Evolutionary conservation across 257 asterid species (phyloP).

Genomic region (Gynochthodes officinalis): DNA sequence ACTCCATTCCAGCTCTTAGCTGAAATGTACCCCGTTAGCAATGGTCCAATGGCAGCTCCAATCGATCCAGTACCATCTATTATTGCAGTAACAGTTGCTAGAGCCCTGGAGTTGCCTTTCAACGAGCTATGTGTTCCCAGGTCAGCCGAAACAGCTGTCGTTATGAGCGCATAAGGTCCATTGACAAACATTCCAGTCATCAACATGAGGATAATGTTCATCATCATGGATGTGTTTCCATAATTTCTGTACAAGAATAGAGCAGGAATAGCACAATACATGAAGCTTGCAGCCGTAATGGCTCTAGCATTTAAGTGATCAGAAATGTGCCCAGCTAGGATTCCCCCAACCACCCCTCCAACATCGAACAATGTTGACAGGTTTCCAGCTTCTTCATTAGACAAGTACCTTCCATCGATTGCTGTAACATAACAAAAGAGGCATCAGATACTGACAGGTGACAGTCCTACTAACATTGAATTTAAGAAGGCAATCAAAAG

Average conservation of each 20-base stretch:
- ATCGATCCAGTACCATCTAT: slow-evolving; percentile 97
- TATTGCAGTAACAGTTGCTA: slow-evolving; percentile 93
- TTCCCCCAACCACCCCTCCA: slow-evolving; percentile 94
- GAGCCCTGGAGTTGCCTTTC: slow-evolving; percentile 76
- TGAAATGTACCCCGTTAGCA: slow-evolving; percentile 87
- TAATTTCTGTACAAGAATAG: slow-evolving; percentile 79
- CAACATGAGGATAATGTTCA: slow-evolving; percentile 71
- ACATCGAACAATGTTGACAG: slow-evolving; percentile 85
- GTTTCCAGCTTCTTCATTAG: slow-evolving; percentile 79
- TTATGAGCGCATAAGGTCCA: slow-evolving; percentile 92
- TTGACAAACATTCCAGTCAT: slow-evolving; percentile 83
- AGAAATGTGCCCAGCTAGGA: slow-evolving; percentile 87
- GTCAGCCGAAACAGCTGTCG: slow-evolving; percentile 98
- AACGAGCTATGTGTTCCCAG: slow-evolving; percentile 93
- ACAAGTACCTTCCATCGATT: slow-evolving; percentile 70
- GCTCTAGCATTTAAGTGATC: slow-evolving; percentile 80
- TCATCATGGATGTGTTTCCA: slow-evolving; percentile 70
- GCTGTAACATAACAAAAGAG: slow-evolving; percentile 42
- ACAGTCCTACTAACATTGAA: background rate
- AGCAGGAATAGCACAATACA: slow-evolving; percentile 93
- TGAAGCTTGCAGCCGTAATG: slow-evolving; percentile 92
- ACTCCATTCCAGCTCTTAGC: slow-evolving; percentile 85
- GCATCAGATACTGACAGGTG: slow-evolving; percentile 16
- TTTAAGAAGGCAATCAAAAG: background rate
- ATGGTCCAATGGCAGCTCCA: slow-evolving; percentile 95